Evolutionary conservation across 129 eudicot genomes (phyloP), one percentile per base, ranked within the genome.

Genomic region (Flaveria robusta): DNA sequence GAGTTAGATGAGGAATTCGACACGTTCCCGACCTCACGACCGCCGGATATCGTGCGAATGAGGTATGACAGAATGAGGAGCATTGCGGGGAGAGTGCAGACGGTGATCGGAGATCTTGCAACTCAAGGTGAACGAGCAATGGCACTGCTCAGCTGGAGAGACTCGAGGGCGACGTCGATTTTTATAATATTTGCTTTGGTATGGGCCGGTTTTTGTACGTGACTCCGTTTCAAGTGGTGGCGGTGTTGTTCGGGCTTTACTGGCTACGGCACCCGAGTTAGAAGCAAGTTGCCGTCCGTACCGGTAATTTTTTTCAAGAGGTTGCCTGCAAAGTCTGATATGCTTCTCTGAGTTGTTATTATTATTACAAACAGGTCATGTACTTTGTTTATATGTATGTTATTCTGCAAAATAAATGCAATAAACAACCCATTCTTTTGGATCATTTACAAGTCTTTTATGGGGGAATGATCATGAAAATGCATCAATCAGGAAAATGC

Each of bases 1-100:
- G 98, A 93, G 77, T 75, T 93, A 13, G 98, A 93, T 27, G 98
- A 93, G 81, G 98, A 93, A 74, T 93, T 93, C 14, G 98, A 90
- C 27, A 80, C 96, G 0, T 93, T 93, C 72, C 98, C 98, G 12
- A 85, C 93, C 2, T 80, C 87, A 31, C 76, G 89, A 7, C 86
- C 89, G 2, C 76, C 81, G 1, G 98, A 90, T 9, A 24, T 90
- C 0, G 86, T 93, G 66, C 70, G 92, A 26, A 88, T 85, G 88
- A 81, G 98, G 81, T 93, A 93, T 70, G 98, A 93, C 62, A 64
- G 98, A 70, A 79, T 93, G 82, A 75, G 97, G 58, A 90, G 92
- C 19, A 90, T 93, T 14, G 97, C 96, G 0, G 97, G 98, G 0
- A 71, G 88, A 34, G 91, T 93, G 18, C 98, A 93, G 62, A 83